Percentiles rank a stretch among this genome's conserved stretches.
Evolutionary conservation across 306 rosid species (phyloP).

Genomic region (Cyamopsis tetragonoloba): DNA sequence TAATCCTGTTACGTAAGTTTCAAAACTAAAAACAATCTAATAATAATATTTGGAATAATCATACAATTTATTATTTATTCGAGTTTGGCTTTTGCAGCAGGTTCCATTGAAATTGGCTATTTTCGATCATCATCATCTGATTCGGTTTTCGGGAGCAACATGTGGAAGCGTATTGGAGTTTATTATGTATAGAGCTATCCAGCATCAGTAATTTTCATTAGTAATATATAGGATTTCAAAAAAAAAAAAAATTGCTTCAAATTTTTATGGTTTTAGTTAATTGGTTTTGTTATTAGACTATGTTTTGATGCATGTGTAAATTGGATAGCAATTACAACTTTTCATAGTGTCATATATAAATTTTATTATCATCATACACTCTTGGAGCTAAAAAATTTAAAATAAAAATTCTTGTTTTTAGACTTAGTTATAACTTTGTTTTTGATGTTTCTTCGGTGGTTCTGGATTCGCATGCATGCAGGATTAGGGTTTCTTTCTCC

Average conservation of each 20-base stretch:
- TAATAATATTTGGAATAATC: too few species aligned
- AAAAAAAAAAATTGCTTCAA: neutral
- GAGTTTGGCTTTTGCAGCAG: conserved; percentile 19
- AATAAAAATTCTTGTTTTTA: neutral
- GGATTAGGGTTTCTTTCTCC: too few species aligned
- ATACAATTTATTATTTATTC: neutral
- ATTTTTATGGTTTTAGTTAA: conserved; percentile 4
- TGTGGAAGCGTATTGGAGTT: conserved; percentile 7
- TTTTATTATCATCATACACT: neutral
- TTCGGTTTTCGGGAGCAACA: conserved; percentile 15
- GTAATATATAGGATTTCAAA: conserved; percentile 7
- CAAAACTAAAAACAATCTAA: too few species aligned
- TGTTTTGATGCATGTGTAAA: conserved; percentile 3
- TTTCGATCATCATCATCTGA: neutral
- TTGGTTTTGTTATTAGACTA: conserved; percentile 19
- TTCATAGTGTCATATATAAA: neutral
- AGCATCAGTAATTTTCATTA: neutral
- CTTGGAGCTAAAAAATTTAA: neutral
- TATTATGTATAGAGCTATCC: neutral
- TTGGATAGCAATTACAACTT: neutral
- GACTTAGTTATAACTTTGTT: too few species aligned
- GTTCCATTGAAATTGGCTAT: neutral
- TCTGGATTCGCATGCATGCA: too few species aligned
- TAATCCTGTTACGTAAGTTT: too few species aligned
- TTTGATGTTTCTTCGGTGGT: too few species aligned